Base-by-base conservation (phyloP, 2,329 filamentous ascomycete genomes). In the Westerdykella ornata region DNA sequence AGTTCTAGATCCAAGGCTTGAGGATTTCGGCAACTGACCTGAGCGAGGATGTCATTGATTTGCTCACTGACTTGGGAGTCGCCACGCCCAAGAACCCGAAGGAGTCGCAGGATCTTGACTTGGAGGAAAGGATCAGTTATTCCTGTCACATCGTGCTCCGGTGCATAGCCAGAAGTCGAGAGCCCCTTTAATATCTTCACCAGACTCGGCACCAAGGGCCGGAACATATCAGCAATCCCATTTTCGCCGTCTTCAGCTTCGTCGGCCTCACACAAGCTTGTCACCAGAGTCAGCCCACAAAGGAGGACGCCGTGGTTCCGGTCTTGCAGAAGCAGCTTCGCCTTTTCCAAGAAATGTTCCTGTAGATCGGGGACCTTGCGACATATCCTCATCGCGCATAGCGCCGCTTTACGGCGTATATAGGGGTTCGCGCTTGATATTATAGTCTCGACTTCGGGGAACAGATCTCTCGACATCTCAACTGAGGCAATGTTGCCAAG, bases 341-440 rank as follows among this genome's bases (percentile, higher is more conserved):
- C 86, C 67, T 97, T 97, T 46, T 98, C 92, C 43, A 96, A 65
- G 61, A 98, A 98, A 68, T 98, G 89, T 66, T 98, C 94, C 67
- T 95, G 88, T 40, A 98, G 72, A 65, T 98, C 92, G 5, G 94
- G 92, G 9, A 98, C 92, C 68, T 98, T 98, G 57, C 88, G 84
- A 71, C 89, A 96, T 75, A 98, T 96, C 52, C 89, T 81, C 92
- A 98, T 98, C 38, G 92, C 92, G 69, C 92, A 98, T n/a, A 98
- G 77, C 3, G 92, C 92, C 14, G 92, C 92, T 73, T 98, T 98
- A 55, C 92, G 81, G 56, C 92, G 80, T 62, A 98, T 96, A 65
- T 98, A 98, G n/a, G 92, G 92, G 66, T 98, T 98, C 39, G 88
- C 84, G 37, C 89, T 96, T 32, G 88, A 85, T 50, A 98, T 73